Conservation (phyloP, 1,284 basidiomycete species). For the Singerocomus inundabilis region DNA sequence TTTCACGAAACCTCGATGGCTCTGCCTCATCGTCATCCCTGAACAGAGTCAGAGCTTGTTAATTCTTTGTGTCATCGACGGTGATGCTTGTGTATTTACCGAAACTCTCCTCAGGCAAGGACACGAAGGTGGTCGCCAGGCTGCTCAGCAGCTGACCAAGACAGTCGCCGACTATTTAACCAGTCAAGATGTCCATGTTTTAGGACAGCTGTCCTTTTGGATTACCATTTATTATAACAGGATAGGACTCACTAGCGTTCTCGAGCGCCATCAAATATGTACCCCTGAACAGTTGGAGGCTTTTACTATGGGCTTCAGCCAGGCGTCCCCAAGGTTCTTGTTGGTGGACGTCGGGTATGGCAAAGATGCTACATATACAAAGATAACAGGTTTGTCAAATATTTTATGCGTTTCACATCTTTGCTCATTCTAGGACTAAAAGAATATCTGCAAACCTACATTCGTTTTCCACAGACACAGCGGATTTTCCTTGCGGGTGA, state of each 20-base stretch:
- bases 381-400: constrained; percentile 62
- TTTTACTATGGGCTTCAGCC: constrained; percentile 68
- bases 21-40: constrained; percentile 11
- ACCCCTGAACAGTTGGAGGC: constrained; percentile 62
- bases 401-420: background rate
- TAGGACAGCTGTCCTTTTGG: constrained; percentile 67
- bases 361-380: constrained; percentile 62
- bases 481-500: constrained; percentile 70
- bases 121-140: constrained; percentile 61
- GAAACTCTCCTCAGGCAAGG: constrained; percentile 58
- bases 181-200: constrained; percentile 53
- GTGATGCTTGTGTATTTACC: constrained; percentile 66
- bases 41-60: constrained; percentile 58
- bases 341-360: constrained; percentile 71
- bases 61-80: constrained; percentile 72
- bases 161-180: constrained; percentile 62
- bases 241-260: constrained; percentile 47
- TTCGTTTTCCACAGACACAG: constrained; percentile 70
- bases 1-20: background rate
- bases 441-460: constrained; percentile 78
- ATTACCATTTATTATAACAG: constrained; percentile 70
- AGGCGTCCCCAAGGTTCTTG: constrained; percentile 65
- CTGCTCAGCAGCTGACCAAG: constrained; percentile 65
- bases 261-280: constrained; percentile 54
- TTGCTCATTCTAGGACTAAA: constrained; percentile 5